Percentiles rank a stretch among this genome's conserved stretches.
phyloP scores from a whole-genome alignment of 2,329 filamentous ascomycete genomes.

The Aspergillus jensenii region DNA sequence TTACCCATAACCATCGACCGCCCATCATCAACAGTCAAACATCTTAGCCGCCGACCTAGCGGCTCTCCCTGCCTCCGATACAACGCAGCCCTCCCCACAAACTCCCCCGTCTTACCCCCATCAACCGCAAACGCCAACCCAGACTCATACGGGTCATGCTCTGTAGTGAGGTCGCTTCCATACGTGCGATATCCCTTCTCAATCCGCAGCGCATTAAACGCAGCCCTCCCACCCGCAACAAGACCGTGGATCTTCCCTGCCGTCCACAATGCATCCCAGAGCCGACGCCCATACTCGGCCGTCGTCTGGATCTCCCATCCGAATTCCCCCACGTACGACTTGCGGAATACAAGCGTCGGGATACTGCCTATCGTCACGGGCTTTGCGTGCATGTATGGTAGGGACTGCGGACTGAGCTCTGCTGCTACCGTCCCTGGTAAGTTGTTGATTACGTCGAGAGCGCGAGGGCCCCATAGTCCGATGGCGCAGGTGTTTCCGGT shows the following conservation, averaged over 20 bases:
- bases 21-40: constrained; percentile 57
- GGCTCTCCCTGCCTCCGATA: constrained; percentile 40
- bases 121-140: constrained; percentile 55
- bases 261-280: constrained; percentile 60
- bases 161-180: constrained; percentile 60
- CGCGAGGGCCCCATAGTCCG: constrained; percentile 62
- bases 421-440: constrained; percentile 23
- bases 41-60: constrained; percentile 41
- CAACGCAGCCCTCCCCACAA: constrained; percentile 54
- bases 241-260: constrained; percentile 57
- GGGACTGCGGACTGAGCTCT: constrained; percentile 31
- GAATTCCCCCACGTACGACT: constrained; percentile 61
- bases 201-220: constrained; percentile 59
- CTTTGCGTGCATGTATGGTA: constrained; percentile 55
- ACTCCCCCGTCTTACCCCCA: constrained; percentile 35
- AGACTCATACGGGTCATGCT: constrained; percentile 62
- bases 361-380: constrained; percentile 53
- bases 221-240: constrained; percentile 58
- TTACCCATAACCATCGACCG: constrained; percentile 60
- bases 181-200: constrained; percentile 61
- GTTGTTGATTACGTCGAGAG: constrained; percentile 51
- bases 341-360: constrained; percentile 56
- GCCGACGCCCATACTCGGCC: constrained; percentile 56
- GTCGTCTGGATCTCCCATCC: constrained; percentile 65
- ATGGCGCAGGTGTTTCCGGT: constrained; percentile 62